Evolutionary conservation across 441 rosid genomes (phyloP), one percentile per base, ranked within the genome.

Genomic region (Erodium moschatum): DNA sequence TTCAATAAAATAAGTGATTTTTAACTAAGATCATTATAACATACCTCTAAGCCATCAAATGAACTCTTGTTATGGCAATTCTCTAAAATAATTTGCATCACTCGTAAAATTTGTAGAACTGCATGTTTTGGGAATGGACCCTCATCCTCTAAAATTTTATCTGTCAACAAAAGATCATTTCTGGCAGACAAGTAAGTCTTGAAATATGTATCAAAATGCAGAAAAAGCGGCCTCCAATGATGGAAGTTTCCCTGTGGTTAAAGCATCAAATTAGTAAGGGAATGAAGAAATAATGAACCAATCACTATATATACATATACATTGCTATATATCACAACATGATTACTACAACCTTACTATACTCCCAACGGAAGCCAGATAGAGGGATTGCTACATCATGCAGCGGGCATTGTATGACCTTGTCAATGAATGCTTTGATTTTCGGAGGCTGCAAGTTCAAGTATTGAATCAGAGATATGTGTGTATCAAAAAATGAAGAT

Each of bases 141-240:
- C 68, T 84, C 91, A 81, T 87, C 91, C 74, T 87, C 90, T 66
- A 82, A 73, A 73, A 86, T 79, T 56, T 83, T 76, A 82, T 89
- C 91, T 66, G 97, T 85, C 79, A 94, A 76, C 62, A 85, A 82
- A 61, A 88, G 85, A 78, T 88, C 99, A 78, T 85, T 94, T 81
- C 99, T 89, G 81, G 81, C 71, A 56, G 88, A 84, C 80, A 94
- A 65, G 76, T 82, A 88, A 13, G 92, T 83, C 90, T 86, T 91
- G 85, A 94, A 88, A 79, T 94, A 94, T 68, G 83, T 83, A 73
- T 89, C 99, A 74, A 94, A 94, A 83, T 91, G 97, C 68, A 88
- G 85, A 86, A 94, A 91, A 74, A 94, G 72, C 1, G 96, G 97
- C 81, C 96, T 87, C 99, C 99, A 94, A 81, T 94, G 99, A 85